A percentile compares a stretch with the other conserved stretches of the same genome.
Conservation (phyloP, 495 filamentous ascomycete species). For the Xylaria grammica region DNA sequence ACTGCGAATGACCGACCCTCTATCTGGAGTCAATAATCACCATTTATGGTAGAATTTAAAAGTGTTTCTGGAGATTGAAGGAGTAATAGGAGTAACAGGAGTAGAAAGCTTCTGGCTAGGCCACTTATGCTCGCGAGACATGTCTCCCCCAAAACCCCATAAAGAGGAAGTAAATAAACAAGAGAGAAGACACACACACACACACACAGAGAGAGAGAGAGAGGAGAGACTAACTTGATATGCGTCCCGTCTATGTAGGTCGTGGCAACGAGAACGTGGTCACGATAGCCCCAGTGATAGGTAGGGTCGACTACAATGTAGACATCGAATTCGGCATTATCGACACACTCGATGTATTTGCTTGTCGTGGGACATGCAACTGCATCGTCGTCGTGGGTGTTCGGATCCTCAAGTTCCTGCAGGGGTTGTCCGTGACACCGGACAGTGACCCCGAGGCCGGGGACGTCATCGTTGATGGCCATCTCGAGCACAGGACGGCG, state of each 20-base stretch:
- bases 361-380: conserved; percentile 9
- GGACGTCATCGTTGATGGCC: conserved; percentile 36
- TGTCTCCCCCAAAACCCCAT: too few relatives aligned
- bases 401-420: conserved; percentile 34
- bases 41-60: too few relatives aligned
- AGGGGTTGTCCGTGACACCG: conserved; percentile 24
- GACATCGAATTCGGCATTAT: conserved; percentile 35
- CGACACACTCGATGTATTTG: conserved; percentile 41
- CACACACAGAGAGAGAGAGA: too few relatives aligned
- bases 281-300: conserved; percentile 21
- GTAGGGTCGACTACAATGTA: conserved; percentile 1
- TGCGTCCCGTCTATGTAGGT: conserved; percentile 8
- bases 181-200: too few relatives aligned
- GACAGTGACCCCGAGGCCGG: conserved; percentile 32
- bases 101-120: too few relatives aligned
- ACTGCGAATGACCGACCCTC: neutral
- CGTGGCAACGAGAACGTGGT: neutral
- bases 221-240: too few relatives aligned
- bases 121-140: too few relatives aligned
- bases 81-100: too few relatives aligned
- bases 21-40: too few relatives aligned
- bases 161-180: too few relatives aligned
- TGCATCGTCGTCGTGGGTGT: conserved; percentile 14
- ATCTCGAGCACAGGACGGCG: conserved; percentile 24
- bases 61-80: too few relatives aligned